Evolutionary conservation across 129 eudicot genomes (phyloP), one percentile per base, ranked within the genome.

Genomic region (Lactuca saligna): DNA sequence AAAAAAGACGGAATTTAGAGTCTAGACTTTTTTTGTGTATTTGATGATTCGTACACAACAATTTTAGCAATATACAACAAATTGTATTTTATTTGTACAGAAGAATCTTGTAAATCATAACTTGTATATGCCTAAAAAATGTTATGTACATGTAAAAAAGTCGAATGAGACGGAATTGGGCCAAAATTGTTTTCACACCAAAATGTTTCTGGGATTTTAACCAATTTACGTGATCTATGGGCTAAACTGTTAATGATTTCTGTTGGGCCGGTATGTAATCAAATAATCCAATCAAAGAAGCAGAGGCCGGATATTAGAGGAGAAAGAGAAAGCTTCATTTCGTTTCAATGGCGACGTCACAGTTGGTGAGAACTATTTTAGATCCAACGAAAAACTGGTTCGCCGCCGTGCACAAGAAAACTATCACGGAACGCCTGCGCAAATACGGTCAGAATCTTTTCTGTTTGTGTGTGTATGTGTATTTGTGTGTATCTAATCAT

Each of bases 321-420:
- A 65, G 8, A 65, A 37, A 31, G 34, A 44, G 17, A 58, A 32
- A 46, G 37, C 38, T 44, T 20, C 58, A 17, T 61, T 12, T 20
- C 62, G 33, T 63, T 71, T 61, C 49, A 65, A 76, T 77, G 82
- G 79, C 76, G 68, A 17, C 73, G 11, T 74, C 83, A 48, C 73
- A 82, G 51, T 69, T 73, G 62, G 38, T 84, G 70, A 54, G 70
- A 68, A 32, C 65, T 61, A 38, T 84, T 14, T 56, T 75, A 49
- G 66, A 86, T 77, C 93, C 88, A 7, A 33, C 46, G 38, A 83
- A 79, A 66, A 86, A 81, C 68, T 65, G 60, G 74, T 61, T 86
- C 59, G 93, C 93, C 6, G 80, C 75, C 13, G 46, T 69, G 59
- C 93, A 86, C 79, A 86, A 66, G 75, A 69, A 71, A 66, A 38